phyloP scores from a whole-genome alignment of 441 rosid genomes.

The Dalechampia spathulata region DNA sequence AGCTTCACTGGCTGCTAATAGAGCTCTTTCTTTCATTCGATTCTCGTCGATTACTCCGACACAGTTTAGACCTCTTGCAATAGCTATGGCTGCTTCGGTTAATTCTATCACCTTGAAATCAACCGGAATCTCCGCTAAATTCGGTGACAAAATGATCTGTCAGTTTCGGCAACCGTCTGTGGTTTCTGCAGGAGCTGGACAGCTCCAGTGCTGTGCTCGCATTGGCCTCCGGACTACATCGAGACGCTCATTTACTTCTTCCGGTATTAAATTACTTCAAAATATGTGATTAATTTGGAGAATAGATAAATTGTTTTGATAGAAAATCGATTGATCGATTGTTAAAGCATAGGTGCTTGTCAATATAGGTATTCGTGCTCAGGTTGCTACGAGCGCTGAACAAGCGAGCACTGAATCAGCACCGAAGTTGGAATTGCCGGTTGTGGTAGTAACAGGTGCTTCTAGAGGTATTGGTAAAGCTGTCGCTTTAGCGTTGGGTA shows the following conservation, averaged over 20 bases:
- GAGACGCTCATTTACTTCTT: not conserved
- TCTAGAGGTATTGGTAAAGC: constrained; percentile 97
- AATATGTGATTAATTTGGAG: not conserved
- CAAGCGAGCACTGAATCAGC: not conserved
- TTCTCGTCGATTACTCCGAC: constrained; percentile 21
- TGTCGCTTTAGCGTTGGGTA: constrained; percentile 76
- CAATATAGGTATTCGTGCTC: constrained; percentile 1
- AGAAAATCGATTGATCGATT: too few species aligned
- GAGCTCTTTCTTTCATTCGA: constrained; percentile 11
- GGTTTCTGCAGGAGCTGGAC: constrained; percentile 20
- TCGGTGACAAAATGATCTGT: constrained; percentile 23
- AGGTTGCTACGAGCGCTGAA: constrained; percentile 6
- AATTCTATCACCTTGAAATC: constrained; percentile 10
- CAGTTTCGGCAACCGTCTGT: constrained; percentile 38
- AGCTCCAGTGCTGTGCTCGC: constrained; percentile 15
- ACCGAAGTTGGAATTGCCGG: constrained; percentile 63
- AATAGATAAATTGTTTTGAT: too few species aligned
- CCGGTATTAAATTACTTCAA: not conserved
- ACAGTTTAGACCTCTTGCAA: constrained; percentile 16
- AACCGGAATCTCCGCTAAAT: constrained; percentile 24
- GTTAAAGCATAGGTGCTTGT: too few species aligned
- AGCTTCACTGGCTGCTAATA: constrained; percentile 26
- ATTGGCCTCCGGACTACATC: not conserved
- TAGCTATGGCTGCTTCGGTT: constrained; percentile 42
- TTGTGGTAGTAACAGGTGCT: constrained; percentile 85